A percentile compares a stretch with the other conserved stretches of the same genome.
Conservation (phyloP, 257 asterid species). For the Solanum chmielewskii region DNA sequence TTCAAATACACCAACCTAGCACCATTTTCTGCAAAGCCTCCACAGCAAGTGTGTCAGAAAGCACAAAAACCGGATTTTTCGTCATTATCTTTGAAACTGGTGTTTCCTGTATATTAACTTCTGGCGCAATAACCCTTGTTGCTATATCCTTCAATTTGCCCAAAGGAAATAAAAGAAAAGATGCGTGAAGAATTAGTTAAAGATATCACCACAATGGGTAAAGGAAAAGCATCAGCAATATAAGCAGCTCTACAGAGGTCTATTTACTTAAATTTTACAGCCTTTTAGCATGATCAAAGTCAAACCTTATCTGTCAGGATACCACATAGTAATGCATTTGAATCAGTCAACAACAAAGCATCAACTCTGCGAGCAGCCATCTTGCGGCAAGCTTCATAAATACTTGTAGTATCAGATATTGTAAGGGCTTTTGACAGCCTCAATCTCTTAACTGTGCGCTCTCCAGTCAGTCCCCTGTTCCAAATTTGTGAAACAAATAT, state of each 20-base stretch:
- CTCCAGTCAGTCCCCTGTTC: constrained; percentile 75
- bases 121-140: constrained; percentile 76
- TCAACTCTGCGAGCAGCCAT: constrained; percentile 92
- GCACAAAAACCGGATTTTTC: constrained; percentile 87
- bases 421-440: constrained; percentile 87
- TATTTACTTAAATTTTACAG: background rate
- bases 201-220: background rate
- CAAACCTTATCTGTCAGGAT: constrained; percentile 90
- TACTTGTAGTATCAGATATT: constrained; percentile 68
- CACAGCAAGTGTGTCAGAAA: constrained; percentile 96
- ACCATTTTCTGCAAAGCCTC: constrained; percentile 99
- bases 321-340: constrained; percentile 87
- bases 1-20: constrained; percentile 42
- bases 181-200: background rate
- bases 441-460: constrained; percentile 86
- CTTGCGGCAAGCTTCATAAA: constrained; percentile 75
- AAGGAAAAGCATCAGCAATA: background rate
- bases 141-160: constrained; percentile 59
- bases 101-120: constrained; percentile 65
- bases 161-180: background rate
- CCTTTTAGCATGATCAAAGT: background rate
- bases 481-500: background rate
- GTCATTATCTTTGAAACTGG: constrained; percentile 95
- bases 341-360: constrained; percentile 88
- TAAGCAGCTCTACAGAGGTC: background rate